Evolutionary conservation across 225 moss, liverwort and hornwort genomes (phyloP).

Genomic region (Asterella californica): DNA sequence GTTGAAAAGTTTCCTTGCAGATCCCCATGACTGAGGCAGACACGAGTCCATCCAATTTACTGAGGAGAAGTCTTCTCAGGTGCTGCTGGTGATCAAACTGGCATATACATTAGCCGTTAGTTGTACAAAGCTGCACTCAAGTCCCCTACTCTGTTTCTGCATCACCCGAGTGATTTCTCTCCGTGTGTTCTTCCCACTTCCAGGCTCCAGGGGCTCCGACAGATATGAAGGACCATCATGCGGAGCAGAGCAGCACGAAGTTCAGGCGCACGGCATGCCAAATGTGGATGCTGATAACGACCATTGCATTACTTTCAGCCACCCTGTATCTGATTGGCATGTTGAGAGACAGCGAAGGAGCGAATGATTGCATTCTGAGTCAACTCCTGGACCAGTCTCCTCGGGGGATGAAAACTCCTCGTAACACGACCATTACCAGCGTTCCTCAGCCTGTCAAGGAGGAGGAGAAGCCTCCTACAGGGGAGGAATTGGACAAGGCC

Average conservation of each 20-base stretch:
- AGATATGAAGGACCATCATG: background rate
- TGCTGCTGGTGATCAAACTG: background rate
- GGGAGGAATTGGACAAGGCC: background rate
- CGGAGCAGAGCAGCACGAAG: background rate
- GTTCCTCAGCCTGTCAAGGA: background rate
- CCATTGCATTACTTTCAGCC: background rate
- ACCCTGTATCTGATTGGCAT: background rate
- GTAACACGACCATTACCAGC: background rate
- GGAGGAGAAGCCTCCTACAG: background rate
- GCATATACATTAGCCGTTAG: background rate
- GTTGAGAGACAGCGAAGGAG: background rate
- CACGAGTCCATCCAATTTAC: background rate
- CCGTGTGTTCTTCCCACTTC: background rate
- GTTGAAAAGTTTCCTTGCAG: background rate
- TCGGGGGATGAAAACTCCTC: background rate
- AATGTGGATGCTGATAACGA: slow-evolving; percentile 1
- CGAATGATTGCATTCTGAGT: background rate
- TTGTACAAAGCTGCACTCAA: background rate
- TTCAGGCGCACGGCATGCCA: slow-evolving; percentile 6
- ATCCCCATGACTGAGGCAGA: background rate
- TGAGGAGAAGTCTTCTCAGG: background rate
- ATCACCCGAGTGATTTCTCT: background rate
- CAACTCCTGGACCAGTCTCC: background rate
- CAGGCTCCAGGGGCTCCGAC: background rate
- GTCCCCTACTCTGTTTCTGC: background rate